Evolutionary conservation across 1,284 basidiomycete species (phyloP).

Genomic region (Leccinum pseudoinsigne): DNA sequence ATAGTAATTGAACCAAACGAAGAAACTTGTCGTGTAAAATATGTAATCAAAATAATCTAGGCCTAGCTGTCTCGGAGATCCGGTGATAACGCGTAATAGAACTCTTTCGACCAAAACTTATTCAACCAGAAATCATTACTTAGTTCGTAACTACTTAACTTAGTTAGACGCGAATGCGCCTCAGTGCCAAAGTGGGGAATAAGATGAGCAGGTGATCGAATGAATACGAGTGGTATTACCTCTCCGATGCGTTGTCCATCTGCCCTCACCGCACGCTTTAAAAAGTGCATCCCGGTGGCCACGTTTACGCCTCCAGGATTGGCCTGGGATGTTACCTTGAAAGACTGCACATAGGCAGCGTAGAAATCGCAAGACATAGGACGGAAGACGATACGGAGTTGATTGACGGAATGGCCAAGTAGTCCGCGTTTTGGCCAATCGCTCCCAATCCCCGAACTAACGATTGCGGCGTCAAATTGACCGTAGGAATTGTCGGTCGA

Average conservation of each 20-base stretch:
- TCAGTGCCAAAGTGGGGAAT: conserved; percentile 1
- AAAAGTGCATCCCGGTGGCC: background rate
- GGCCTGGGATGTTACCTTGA: background rate
- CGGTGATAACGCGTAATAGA: conserved; percentile 1
- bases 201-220: background rate
- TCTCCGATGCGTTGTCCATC: background rate
- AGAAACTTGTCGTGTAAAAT: background rate
- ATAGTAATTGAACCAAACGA: background rate
- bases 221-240: background rate
- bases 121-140: conserved; percentile 6
- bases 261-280: background rate
- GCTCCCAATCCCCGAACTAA: background rate
- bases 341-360: background rate
- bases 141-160: conserved; percentile 1
- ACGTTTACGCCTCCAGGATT: background rate
- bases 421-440: background rate
- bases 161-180: background rate
- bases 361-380: background rate
- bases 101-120: conserved; percentile 6
- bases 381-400: background rate
- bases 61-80: too few relatives aligned
- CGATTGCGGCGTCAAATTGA: background rate
- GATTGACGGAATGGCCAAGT: background rate
- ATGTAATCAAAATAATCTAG: background rate
- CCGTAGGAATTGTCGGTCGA: background rate